phyloP scores from a whole-genome alignment of 2,329 filamentous ascomycete species.

The Bimuria novae-zelandiae region DNA sequence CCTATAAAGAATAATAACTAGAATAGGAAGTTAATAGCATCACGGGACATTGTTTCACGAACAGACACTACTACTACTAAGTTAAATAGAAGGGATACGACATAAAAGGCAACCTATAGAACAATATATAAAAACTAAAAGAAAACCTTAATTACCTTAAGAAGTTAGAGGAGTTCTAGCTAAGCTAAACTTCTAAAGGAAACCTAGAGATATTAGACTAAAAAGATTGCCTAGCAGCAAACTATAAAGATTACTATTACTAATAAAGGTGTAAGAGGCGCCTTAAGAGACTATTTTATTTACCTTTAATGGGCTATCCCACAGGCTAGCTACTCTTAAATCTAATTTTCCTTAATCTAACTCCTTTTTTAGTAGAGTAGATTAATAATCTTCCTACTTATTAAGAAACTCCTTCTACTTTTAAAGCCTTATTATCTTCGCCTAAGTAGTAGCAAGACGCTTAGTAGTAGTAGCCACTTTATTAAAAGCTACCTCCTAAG shows the following conservation, averaged over 20 bases:
- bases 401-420: slow-evolving; percentile 8
- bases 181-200: background rate
- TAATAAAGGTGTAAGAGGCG: background rate
- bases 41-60: background rate
- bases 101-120: slow-evolving; percentile 2
- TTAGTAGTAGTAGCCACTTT: too few relatives aligned
- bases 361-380: background rate
- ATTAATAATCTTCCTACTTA: background rate
- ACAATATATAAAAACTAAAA: slow-evolving; percentile 11
- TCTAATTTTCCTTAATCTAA: background rate
- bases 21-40: background rate
- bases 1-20: slow-evolving; percentile 1
- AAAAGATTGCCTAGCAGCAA: background rate
- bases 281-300: background rate
- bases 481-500: background rate
- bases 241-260: background rate
- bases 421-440: background rate
- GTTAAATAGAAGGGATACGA: slow-evolving; percentile 6
- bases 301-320: background rate
- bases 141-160: slow-evolving; percentile 13
- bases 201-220: slow-evolving; percentile 1
- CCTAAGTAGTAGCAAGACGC: background rate
- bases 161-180: slow-evolving; percentile 5
- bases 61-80: slow-evolving; percentile 8
- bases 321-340: background rate